Conservation (phyloP, 192 early-diverging fungal genomes). For the Phlyctochytrium planicorne region DNA sequence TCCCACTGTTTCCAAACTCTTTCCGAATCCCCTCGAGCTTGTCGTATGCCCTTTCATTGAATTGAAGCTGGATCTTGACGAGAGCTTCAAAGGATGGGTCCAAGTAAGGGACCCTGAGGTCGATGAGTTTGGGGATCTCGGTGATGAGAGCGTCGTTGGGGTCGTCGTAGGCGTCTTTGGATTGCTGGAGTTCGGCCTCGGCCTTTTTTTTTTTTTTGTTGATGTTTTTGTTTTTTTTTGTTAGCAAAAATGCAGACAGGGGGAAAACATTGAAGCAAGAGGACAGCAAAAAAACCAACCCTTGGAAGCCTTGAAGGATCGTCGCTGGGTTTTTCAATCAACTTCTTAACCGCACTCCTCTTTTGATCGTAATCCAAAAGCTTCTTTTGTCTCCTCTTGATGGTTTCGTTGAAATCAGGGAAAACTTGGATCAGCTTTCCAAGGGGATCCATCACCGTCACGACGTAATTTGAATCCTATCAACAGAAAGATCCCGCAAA, state of each 20-base stretch:
- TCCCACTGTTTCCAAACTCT: conserved; percentile 38
- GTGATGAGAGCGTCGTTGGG: conserved; percentile 78
- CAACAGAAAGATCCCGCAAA: conserved; percentile 2
- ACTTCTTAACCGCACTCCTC: conserved; percentile 69
- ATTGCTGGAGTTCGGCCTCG: conserved; percentile 75
- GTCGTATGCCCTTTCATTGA: conserved; percentile 79
- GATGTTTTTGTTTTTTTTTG: neutral
- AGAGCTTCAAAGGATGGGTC: conserved; percentile 97
- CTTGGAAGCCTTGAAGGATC: conserved; percentile 65
- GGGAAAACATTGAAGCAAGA: neutral
- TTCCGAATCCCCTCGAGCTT: conserved; percentile 62
- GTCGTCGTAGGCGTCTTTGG: conserved; percentile 75
- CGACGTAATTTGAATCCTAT: conserved; percentile 76
- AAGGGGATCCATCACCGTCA: conserved; percentile 88
- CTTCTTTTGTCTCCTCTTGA: conserved; percentile 85
- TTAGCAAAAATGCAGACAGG: conserved; percentile 4
- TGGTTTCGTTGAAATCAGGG: conserved; percentile 91
- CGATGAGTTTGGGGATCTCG: conserved; percentile 90
- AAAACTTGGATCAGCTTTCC: conserved; percentile 77
- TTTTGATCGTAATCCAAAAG: conserved; percentile 86
- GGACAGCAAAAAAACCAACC: no score
- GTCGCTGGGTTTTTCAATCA: conserved; percentile 77
- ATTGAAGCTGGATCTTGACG: conserved; percentile 89
- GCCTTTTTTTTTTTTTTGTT: no score
- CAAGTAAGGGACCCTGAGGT: conserved; percentile 82